Evolutionary conservation across 805 yeast genomes (phyloP), one percentile per base, ranked within the genome.

Genomic region (Naumovozyma castellii): DNA sequence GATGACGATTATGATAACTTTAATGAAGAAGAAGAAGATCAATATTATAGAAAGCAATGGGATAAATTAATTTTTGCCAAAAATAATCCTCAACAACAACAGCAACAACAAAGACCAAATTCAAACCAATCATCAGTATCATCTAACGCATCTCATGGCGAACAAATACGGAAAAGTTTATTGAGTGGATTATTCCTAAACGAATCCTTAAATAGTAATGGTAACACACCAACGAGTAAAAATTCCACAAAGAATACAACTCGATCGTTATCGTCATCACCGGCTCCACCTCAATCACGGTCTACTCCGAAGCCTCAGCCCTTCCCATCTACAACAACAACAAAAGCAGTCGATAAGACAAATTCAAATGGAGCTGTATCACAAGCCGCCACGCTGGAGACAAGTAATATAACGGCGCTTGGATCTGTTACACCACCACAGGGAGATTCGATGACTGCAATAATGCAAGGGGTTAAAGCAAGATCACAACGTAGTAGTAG

Each of bases 11-110:
- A 51, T 14, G 51, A 48, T 15, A 48, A 43, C 33, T 43, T 43
- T 19, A 58, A 52, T 25, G 59, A 54, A 15, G 59, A 56, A 15
- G 61, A 56, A 28, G 61, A 55, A 22, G 61, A 59, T 15, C 53
- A 49, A 37, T 58, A 52, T 39, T 57, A 56, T 36, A 52, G 50
- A 34, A 47, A 44, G 17, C 58, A 58, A 41, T 58, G 62, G 64
- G 61, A 57, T 35, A 54, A 54, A 35, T 39, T 59, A 14, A 35
- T 57, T 35, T 53, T 53, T 34, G 41, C 51, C 17, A 51, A 55
- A 37, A 50, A 43, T 15, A 20, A 29, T 9, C 13, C 13, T 22
- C 8, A 22, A 22, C 8, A 22, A 9, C 13, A 36, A 32, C 37
- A 35, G 22, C 36, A n/a, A n/a, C 18, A 31, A 38, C 5, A 33